Evolutionary conservation across 83 land plant genomes (phyloP), one percentile per base, ranked within the genome.

Genomic region (Picea engelmannii): DNA sequence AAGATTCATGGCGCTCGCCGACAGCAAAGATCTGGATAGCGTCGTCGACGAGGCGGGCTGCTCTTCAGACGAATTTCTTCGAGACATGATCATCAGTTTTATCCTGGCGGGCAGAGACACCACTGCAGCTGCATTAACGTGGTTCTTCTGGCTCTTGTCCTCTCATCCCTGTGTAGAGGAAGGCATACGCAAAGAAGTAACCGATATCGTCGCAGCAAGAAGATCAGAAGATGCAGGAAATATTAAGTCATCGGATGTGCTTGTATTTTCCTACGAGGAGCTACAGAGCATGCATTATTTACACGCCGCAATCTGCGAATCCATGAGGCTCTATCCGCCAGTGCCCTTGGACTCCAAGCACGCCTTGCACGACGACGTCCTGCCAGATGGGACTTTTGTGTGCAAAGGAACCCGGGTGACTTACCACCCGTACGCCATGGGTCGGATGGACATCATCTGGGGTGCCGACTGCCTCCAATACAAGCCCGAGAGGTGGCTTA

Each of bases 401-500:
- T 10, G 16, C 15, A 84, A 80, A 35, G 94, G 90, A 42, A 80
- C 73, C 0, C 52, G 86, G 83, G 88, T 91, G 6, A 82, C 85
- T 0, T 88, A 83, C 78, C 86, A 87, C 74, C 81, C 84, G 4
- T 91, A 85, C 60, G 89, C 89, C 0, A 91, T 91, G 93, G 93
- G 91, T 17, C 68, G 93, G 44, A 85, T 88, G 86, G 84, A 88
- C 82, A 21, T 58, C 65, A 38, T 89, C 18, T 91, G 93, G 93
- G 93, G 91, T 0, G 52, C 75, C 15, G 88, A 91, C 55, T 85
- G 87, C 38, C 11, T 62, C 23, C 85, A 87, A 68, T 89, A 87
- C 82, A 78, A 62, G 83, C 88, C 91, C 35, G 85, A 91, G 79
- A 83, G 91, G 67, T 89, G 94, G 94, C 62, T 91, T 5, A 40